phyloP scores from a whole-genome alignment of 2,329 filamentous ascomycete species.

The Ophiostoma triangulosporum region DNA sequence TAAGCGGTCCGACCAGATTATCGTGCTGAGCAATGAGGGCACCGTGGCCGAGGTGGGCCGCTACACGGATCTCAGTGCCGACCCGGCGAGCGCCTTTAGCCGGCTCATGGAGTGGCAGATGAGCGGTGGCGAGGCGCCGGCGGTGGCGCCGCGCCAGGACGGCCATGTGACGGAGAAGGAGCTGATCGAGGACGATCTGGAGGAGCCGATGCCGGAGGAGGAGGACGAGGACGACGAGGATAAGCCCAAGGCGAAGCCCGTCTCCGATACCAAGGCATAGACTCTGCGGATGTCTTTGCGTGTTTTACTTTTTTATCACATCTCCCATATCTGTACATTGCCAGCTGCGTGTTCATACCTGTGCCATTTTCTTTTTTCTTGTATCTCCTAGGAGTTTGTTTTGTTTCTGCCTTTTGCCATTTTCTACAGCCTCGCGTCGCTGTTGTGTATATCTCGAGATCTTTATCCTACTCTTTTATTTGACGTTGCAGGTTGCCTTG shows the following conservation, averaged over 20 bases:
- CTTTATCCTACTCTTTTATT: too few relatives aligned
- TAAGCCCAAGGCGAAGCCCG: neutral
- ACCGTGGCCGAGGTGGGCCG: slow-evolving; percentile 82
- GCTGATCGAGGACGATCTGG: slow-evolving; percentile 36
- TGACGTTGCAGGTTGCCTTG: too few relatives aligned
- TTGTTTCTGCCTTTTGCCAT: too few relatives aligned
- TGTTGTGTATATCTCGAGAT: too few relatives aligned
- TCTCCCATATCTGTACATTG: neutral
- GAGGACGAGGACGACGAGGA: slow-evolving; percentile 5
- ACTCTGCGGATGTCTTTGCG: neutral
- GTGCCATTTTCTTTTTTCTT: neutral
- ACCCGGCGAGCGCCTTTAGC: slow-evolving; percentile 72
- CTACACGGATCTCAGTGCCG: slow-evolving; percentile 61
- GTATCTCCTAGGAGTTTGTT: neutral
- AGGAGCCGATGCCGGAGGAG: slow-evolving; percentile 26
- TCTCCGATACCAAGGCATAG: neutral
- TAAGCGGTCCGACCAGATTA: slow-evolving; percentile 87
- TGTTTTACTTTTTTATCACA: neutral
- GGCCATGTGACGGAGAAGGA: slow-evolving; percentile 36
- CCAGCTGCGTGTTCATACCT: neutral
- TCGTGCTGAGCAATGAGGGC: slow-evolving; percentile 77
- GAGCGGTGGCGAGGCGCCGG: slow-evolving; percentile 58
- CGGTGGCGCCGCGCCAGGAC: slow-evolving; percentile 19
- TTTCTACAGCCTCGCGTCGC: too few relatives aligned
- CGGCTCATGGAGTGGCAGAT: slow-evolving; percentile 99